Percentiles rank a stretch among this genome's conserved stretches.
These are phyloP conservation scores for Arachis hypogaea DNA, from an alignment of 306 rosid genomes.

Conservation along the genomic window DNA sequence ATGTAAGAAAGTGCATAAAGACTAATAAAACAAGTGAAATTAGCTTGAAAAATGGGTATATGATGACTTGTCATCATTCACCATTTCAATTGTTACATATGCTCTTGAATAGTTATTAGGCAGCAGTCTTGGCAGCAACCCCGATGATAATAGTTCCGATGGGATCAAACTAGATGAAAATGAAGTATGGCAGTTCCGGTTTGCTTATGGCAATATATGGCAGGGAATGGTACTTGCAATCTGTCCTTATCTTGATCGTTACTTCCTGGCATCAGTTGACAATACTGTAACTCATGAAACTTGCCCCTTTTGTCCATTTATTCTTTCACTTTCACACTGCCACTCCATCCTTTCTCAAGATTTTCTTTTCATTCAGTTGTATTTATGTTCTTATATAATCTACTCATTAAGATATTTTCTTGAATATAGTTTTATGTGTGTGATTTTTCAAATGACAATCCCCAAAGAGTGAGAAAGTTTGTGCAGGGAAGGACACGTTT, in stretches of 20 bases:
- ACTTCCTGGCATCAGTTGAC: constrained; percentile 91
- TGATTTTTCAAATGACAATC: no score
- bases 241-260: constrained; percentile 90
- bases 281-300: constrained; percentile 65
- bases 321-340: constrained; percentile 14
- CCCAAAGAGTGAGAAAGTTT: no score
- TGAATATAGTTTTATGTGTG: background rate
- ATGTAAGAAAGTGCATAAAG: no score
- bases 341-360: constrained; percentile 12
- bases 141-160: no score
- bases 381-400: constrained; percentile 11
- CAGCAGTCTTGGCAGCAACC: constrained; percentile 39
- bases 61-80: no score
- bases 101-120: constrained; percentile 78
- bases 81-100: constrained; percentile 75
- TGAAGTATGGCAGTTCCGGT: no score
- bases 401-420: constrained; percentile 44
- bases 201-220: constrained; percentile 58
- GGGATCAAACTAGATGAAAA: no score
- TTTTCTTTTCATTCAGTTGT: constrained; percentile 17
- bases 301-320: constrained; percentile 19
- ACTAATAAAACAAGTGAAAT: no score
- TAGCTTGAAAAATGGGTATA: no score
- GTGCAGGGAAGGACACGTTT: no score
- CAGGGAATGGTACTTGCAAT: constrained; percentile 81